Base-by-base conservation (phyloP, 305 asterid genomes). In the Ajuga reptans region DNA sequence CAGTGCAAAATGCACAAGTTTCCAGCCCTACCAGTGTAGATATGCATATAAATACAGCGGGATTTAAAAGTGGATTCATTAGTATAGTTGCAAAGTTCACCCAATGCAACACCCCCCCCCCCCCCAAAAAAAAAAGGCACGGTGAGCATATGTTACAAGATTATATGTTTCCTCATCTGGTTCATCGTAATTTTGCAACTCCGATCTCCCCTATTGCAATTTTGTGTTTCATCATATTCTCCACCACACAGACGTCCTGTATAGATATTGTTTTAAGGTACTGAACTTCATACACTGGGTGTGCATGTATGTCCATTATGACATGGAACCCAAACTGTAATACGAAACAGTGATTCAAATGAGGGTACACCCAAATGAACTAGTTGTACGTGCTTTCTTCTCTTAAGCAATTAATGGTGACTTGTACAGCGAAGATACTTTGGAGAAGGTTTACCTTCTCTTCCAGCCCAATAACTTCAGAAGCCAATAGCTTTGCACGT, bases 401-500 rank as follows among this genome's bases (percentile, higher is more conserved):
- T 60, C 66, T 41, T 24, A 2, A 27, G 45, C 43, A 42, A 41
- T 54, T 66, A 17, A 64, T 61, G 31, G 31, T 12, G 27, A 21
- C 45, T 52, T 51, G 61, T 52, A 9, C 58, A 39, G 67, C 50
- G 29, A 55, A 60, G 51, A 71, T 60, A 24, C 60, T 16, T 21
- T 3, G 36, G 66, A 49, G 51, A 29, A 1, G 18, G 62, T 71
- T 46, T 82, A 92, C 98, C 97, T 91, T 94, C 82, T 94, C 99
- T 82, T 94, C 99, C 83, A 91, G 88, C 59, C 83, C 95, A 79
- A 94, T 94, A 74, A 94, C 96, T 88, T 94, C 99, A 69, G 99
- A 86, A 58, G 96, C 99, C 82, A 94, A 82, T 42, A 94, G 80
- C 75, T 89, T 94, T 65, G 96, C 91, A 7, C 97, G 93, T 75